Base-by-base conservation (phyloP, 257 asterid genomes). In the Gentiana dahurica region DNA sequence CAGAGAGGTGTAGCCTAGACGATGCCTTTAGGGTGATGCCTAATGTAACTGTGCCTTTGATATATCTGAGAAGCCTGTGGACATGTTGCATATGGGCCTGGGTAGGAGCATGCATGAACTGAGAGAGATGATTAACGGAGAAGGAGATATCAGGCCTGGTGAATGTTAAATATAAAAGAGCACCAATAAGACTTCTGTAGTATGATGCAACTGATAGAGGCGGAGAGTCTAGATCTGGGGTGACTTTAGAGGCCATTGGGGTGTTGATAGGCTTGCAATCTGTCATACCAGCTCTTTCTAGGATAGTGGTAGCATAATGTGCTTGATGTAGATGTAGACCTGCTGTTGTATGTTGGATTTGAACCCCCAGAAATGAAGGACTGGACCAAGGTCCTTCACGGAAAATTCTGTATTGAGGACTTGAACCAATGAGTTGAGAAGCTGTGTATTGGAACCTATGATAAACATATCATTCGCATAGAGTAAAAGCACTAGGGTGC, bases 401-500 rank as follows among this genome's bases (percentile, higher is more conserved):
- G 33, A 51, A 7, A 62, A 62, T 13, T 44, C 33, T 43, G 24
- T 41, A 12, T 34, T 6, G 3, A 34, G 45, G 15, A 9, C 13
- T 0, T n/a, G 4, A 9, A 49, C 45, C 15, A 45, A 35, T 0
- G 13, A 9, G 11, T 8, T 5, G 10, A 51, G 6, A 2, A 34
- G 13, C 0, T 6, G 8, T 12, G 13, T 33, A 36, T 12, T 5
- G 12, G 43, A 12, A 3, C 55, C 37, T 63, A n/a, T 62, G 13
- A 62, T 10, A 1, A 62, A 34, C 38, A 62, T 62, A 61, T 62
- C 61, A 12, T 48, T 47, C 4, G 10, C 54, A 56, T 62, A 62
- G 35, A 35, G 5, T 3, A 63, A 43, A 3, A 58, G 9, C 15
- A 64, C n/a, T 4, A 36, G 43, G 4, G 51, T 8, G 12, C 12